These are phyloP conservation scores for Candida stauntonica DNA, from an alignment of 805 yeast genomes.

Conservation along the genomic window DNA sequence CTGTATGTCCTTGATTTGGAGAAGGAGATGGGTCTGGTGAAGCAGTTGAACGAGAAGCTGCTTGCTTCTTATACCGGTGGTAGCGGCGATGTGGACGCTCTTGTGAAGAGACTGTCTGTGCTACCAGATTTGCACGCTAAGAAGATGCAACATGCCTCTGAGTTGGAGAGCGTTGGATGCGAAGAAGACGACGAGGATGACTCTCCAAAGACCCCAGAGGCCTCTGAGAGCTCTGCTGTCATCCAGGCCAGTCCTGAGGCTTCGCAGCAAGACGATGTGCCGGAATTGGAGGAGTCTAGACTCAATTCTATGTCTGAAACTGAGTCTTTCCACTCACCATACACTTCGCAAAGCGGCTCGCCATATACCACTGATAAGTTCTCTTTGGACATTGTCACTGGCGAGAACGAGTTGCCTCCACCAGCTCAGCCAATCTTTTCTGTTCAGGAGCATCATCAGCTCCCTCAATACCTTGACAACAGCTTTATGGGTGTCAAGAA, in stretches of 20 bases:
- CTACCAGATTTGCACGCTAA: slow-evolving; percentile 24
- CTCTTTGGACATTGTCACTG: slow-evolving; percentile 23
- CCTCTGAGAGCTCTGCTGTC: slow-evolving; percentile 21
- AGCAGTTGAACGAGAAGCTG: slow-evolving; percentile 15
- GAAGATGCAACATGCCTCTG: slow-evolving; percentile 20
- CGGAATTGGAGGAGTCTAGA: slow-evolving; percentile 18
- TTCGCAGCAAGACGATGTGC: slow-evolving; percentile 11
- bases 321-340: slow-evolving; percentile 10
- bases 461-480: no score
- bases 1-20: slow-evolving; percentile 26
- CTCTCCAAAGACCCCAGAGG: slow-evolving; percentile 28
- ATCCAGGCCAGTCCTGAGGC: no score
- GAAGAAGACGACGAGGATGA: slow-evolving; percentile 7
- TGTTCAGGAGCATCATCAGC: background rate
- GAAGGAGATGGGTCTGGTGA: slow-evolving; percentile 20
- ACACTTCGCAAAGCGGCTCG: slow-evolving; percentile 12
- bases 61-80: slow-evolving; percentile 20
- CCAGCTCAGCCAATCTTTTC: no score
- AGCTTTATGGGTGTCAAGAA: no score
- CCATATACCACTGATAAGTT: slow-evolving; percentile 21
- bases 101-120: slow-evolving; percentile 9
- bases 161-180: slow-evolving; percentile 15
- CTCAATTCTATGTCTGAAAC: slow-evolving; percentile 13
- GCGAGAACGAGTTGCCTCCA: slow-evolving; percentile 1
- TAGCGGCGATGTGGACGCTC: slow-evolving; percentile 15